Evolutionary conservation across 2,329 filamentous ascomycete genomes (phyloP).

Genomic region (Aspergillus hortae): DNA sequence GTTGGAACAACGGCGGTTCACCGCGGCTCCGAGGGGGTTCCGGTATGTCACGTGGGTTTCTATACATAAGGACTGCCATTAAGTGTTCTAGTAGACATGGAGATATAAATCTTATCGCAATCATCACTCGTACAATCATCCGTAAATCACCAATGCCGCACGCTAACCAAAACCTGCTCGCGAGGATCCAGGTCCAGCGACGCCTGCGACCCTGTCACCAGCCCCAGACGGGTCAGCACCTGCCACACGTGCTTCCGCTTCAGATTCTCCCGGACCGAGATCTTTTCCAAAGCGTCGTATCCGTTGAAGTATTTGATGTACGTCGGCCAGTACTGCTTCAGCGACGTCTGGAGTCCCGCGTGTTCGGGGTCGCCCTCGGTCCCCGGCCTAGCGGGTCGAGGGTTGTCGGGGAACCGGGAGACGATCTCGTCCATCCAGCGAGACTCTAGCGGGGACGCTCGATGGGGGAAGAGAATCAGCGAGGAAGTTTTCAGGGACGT

Average conservation of each 20-base stretch:
- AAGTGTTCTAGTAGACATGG: too few species aligned
- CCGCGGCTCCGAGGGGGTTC: too few species aligned
- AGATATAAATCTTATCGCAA: not conserved
- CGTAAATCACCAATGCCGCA: constrained; percentile 63
- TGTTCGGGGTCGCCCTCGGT: constrained; percentile 20
- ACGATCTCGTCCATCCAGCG: constrained; percentile 58
- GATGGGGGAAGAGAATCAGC: constrained; percentile 73
- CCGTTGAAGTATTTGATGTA: constrained; percentile 89
- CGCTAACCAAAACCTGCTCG: constrained; percentile 54
- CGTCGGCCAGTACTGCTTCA: constrained; percentile 66
- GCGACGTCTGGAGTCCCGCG: constrained; percentile 23
- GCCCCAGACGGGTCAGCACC: constrained; percentile 62
- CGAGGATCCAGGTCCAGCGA: constrained; percentile 28
- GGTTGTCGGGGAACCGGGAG: constrained; percentile 32
- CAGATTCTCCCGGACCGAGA: constrained; percentile 78
- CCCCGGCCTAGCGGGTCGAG: constrained; percentile 7
- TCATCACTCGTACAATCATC: constrained; percentile 1
- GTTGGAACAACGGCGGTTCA: too few species aligned
- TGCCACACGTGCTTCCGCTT: constrained; percentile 67
- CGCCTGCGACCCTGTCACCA: constrained; percentile 48
- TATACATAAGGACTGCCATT: not conserved
- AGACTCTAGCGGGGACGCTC: constrained; percentile 73
- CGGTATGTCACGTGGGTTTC: too few species aligned
- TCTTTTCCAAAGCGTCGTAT: constrained; percentile 75
- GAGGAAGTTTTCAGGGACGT: constrained; percentile 50